These are phyloP conservation scores for Phlebiopsis gigantea DNA, from an alignment of 768 basidiomycete species.

Conservation along the genomic window DNA sequence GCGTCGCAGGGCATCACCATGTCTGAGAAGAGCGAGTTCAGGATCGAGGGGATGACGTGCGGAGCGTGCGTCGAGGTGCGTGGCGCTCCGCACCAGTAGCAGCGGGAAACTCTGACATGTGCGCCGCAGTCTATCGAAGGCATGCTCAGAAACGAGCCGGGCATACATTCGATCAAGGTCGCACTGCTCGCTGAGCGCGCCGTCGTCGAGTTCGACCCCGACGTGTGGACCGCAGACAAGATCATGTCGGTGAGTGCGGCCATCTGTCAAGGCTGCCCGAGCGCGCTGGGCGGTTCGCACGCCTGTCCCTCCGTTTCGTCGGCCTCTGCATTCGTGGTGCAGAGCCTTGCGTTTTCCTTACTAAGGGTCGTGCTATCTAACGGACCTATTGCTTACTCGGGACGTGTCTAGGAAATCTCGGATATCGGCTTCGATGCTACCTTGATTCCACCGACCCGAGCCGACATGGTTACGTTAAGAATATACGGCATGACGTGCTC, in stretches of 20 bases:
- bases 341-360: not conserved
- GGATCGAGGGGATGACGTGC: constrained; percentile 90
- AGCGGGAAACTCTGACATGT: not conserved
- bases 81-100: not conserved
- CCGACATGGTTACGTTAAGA: constrained; percentile 67
- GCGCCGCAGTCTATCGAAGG: constrained; percentile 72
- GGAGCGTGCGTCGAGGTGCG: constrained; percentile 83
- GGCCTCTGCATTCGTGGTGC: not conserved
- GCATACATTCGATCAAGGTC: constrained; percentile 90
- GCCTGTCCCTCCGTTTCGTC: not conserved
- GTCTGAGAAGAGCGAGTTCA: constrained; percentile 63
- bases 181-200: constrained; percentile 95
- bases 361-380: not conserved
- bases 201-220: constrained; percentile 83
- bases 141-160: constrained; percentile 75
- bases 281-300: not conserved
- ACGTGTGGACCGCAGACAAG: constrained; percentile 74
- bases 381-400: not conserved
- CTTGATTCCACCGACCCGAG: constrained; percentile 56
- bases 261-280: constrained; percentile 2
- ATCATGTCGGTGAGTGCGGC: constrained; percentile 60
- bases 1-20: constrained; percentile 19
- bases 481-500: constrained; percentile 92
- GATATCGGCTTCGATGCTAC: constrained; percentile 92
- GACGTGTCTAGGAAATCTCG: constrained; percentile 65